Evolutionary conservation across 2,329 filamentous ascomycete genomes (phyloP), one percentile per base, ranked within the genome.

Genomic region (Sclerotiophoma versabilis): DNA sequence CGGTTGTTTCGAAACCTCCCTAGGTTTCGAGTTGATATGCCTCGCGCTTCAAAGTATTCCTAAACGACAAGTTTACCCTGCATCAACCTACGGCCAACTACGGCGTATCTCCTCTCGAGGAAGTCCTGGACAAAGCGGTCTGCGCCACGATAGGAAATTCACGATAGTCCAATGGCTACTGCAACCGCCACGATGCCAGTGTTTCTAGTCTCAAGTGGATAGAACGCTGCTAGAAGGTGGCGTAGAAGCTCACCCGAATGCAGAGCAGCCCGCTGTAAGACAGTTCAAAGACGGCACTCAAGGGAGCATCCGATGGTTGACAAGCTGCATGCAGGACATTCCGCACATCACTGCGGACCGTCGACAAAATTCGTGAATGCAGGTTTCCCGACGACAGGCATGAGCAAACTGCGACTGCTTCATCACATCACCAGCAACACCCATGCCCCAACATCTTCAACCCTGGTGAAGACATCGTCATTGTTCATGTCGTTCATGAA

Each of bases 201-300:
- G 42, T 34, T 33, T 46, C 19, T 44, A 37, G 33, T 39, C 27
- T 44, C 20, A 38, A 22, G 17, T 27, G 15, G 25, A 29, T 39
- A 34, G 45, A 51, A 53, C 30, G 34, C 46, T 38, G 25, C 49
- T 46, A 44, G 46, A 58, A 54, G 44, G 45, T 54, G 51, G 43
- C 54, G 49, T 48, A 33, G 54, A 58, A 58, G 56, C 15, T 57
- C 27, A 19, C 23, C 19, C 47, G 20, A 47, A 54, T 45, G 44
- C 53, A 51, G 38, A 43, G 48, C 46, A 54, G 29, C 45, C 45
- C 39, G 39, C 22, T 27, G 17, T 30, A 34, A 49, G 51, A 44
- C 41, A 46, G 45, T 49, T 36, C 45, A 44, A 20, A 22, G n/a
- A 32, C 17, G 4, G 44, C 11, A 36, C n/a, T 26, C 25, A 15